Percentiles rank a stretch among this genome's conserved stretches.
Conservation (phyloP, 257 asterid genomes). For the Euphrasia confusa region DNA sequence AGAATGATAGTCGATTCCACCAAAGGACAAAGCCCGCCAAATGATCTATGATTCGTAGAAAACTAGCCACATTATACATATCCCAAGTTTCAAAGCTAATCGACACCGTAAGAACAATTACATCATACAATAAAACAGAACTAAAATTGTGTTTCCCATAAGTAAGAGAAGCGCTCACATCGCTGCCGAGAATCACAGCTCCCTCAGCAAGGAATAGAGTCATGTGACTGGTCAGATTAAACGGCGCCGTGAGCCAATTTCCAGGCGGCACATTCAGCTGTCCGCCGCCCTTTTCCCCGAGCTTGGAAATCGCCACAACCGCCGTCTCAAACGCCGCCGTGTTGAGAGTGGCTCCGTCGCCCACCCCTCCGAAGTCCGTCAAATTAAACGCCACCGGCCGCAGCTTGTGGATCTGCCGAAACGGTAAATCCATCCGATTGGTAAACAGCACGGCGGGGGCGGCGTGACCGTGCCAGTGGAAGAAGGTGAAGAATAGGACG, state of each 20-base stretch:
- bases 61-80: neutral
- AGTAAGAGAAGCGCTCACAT: constrained; percentile 41
- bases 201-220: constrained; percentile 76
- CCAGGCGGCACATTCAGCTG: constrained; percentile 83
- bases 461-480: constrained; percentile 48
- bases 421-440: constrained; percentile 35
- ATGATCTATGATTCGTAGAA: neutral
- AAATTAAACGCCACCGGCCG: constrained; percentile 51
- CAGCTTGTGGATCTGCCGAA: constrained; percentile 37
- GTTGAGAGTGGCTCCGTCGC: constrained; percentile 64
- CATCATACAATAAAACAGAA: neutral
- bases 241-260: constrained; percentile 78
- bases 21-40: neutral
- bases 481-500: constrained; percentile 35
- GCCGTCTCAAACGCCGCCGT: constrained; percentile 73
- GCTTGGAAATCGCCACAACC: constrained; percentile 52
- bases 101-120: neutral
- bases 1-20: neutral
- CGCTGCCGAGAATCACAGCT: constrained; percentile 66
- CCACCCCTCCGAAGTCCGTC: constrained; percentile 81
- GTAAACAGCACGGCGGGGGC: constrained; percentile 33
- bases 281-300: constrained; percentile 61
- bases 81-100: neutral
- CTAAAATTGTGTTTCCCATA: neutral
- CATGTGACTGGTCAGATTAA: constrained; percentile 80